Evolutionary conservation across 306 rosid genomes (phyloP), one percentile per base, ranked within the genome.

Genomic region (Trifolium dubium): DNA sequence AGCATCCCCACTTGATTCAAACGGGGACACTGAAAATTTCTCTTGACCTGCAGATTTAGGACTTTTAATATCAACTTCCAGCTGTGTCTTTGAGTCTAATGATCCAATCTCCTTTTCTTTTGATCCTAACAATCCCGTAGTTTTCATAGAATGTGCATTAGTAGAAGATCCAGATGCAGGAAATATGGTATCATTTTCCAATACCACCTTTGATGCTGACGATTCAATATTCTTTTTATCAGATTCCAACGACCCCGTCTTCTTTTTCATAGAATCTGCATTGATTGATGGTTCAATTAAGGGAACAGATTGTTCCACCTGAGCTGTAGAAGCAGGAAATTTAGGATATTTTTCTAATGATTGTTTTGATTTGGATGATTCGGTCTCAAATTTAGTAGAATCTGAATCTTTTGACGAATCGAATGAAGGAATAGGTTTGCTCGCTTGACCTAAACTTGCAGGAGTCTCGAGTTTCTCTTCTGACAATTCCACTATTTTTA

Each of bases 311-410:
- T 75, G 83, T 54, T 81, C 74, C 69, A 14, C 75, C 19, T 56
- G 66, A 55, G 13, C 77, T 72, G 41, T 68, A 56, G 70, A 56
- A 19, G 75, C 63, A 55, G 77, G 78, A 72, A 66, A 58, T 67
- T 68, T 37, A 65, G 76, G 46, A 37, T 69, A 75, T 17, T 77
- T 75, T 73, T 79, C 88, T 62, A 76, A 46, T 60, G 79, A 74
- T 47, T 72, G 77, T 63, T 88, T 77, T 72, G 75, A 37, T 29
- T 55, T 62, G 47, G 53, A 23, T n/a, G 76, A 64, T 35, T 65
- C 64, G 1, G 40, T 54, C 49, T 64, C 58, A 14, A 12, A 35
- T 76, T 54, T 41, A 58, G 79, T 51, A 40, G 79, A 77, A 77
- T 40, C 41, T 51, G 79, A 72, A 72, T 72, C 67, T 37, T 68